These are phyloP conservation scores for Tremella yokohamensis DNA, from an alignment of 768 basidiomycete genomes.

Conservation along the genomic window DNA sequence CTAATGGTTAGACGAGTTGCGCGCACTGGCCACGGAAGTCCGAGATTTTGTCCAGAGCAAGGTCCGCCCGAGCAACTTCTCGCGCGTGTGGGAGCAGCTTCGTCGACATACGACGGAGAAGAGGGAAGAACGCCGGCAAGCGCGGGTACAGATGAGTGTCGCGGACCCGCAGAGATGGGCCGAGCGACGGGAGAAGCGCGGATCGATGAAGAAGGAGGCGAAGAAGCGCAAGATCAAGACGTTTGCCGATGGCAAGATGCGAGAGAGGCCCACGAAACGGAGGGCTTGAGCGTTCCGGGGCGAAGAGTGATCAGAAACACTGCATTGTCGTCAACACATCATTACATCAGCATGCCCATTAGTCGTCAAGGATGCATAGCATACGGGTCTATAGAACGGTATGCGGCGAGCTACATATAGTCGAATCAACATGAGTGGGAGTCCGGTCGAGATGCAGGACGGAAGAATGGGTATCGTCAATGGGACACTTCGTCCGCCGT, in stretches of 20 bases:
- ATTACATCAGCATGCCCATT: too few relatives aligned
- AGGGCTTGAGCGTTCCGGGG: conserved; percentile 4
- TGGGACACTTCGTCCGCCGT: too few relatives aligned
- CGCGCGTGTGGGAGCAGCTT: conserved; percentile 72
- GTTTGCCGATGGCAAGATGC: conserved; percentile 43
- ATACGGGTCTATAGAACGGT: too few relatives aligned
- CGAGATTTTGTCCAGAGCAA: conserved; percentile 81
- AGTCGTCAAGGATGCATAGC: too few relatives aligned
- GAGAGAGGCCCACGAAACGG: conserved; percentile 37
- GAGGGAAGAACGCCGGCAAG: conserved; percentile 68
- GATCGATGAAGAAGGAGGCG: conserved; percentile 75
- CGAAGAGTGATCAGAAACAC: too few relatives aligned
- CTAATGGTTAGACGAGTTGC: conserved; percentile 68
- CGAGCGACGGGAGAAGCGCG: conserved; percentile 67
- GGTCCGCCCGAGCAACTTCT: conserved; percentile 83
- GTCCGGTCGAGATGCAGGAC: too few relatives aligned
- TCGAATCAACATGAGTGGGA: too few relatives aligned
- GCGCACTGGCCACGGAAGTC: conserved; percentile 72
- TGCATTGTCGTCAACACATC: too few relatives aligned
- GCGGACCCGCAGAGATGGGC: conserved; percentile 73
- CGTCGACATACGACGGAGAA: conserved; percentile 66
- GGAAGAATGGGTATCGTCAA: too few relatives aligned
- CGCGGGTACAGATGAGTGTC: conserved; percentile 59
- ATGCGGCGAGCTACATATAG: too few relatives aligned
- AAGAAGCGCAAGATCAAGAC: conserved; percentile 65